Evolutionary conservation across 192 early-diverging fungal species (phyloP), one percentile per base, ranked within the genome.

Genomic region (Podila minutissima): DNA sequence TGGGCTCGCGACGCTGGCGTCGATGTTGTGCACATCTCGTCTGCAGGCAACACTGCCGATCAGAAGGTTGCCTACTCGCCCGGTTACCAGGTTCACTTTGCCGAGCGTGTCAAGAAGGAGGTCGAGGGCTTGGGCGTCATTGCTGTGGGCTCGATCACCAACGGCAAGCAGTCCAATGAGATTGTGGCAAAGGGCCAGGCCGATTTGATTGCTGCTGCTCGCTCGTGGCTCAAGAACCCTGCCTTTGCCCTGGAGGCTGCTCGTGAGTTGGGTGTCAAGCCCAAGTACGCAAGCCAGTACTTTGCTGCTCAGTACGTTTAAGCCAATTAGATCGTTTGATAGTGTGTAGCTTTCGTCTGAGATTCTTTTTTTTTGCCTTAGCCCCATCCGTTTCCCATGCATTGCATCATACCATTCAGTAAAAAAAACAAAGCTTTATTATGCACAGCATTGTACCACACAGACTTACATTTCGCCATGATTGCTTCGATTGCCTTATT

Each of bases 1-100:
- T 67, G 83, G 33, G 85, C 96, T 13, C 75, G 88, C n/a, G 72
- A 67, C 0, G 83, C 88, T 11, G 97, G 96, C 33, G 94, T 98
- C 3, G 97, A 99, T 82, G 76, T 97, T n/a, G 62, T 98, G 46
- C 95, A 98, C 72, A 84, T 88, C 65, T 97, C 96, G 5, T 88
- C 92, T 5, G 94, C 90, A 37, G 97, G 94, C 19, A 92, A 87
- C 69, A 83, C 82, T 22, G 82, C 90, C 11, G 31, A 66, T n/a
- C 88, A 90, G 59, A 75, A 86, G 59, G 88, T 92, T 28, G 32
- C 81, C 2, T 64, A 87, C 35, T 60, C 68, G 3, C 85, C 88
- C 6, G 84, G 84, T 5, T 94, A 91, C 84, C 94, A 93, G 68
- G 94, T 96, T 11, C 92, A 89, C 4, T 93, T 93, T 67, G 82